phyloP scores from a whole-genome alignment of 306 rosid genomes.

The Purshia tridentata region DNA sequence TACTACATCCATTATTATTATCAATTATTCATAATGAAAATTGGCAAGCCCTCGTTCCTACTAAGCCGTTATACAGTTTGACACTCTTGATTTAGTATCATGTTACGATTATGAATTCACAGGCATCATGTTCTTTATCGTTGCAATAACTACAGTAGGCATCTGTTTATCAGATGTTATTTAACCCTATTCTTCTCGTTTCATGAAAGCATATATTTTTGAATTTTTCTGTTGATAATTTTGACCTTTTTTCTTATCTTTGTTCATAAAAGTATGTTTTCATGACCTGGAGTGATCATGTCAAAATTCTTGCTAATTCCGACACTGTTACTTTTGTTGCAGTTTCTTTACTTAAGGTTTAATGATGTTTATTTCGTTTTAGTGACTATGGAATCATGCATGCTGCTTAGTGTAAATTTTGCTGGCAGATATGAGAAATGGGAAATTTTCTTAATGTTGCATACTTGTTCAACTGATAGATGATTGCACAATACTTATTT shows the following conservation, averaged over 20 bases:
- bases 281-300: neutral
- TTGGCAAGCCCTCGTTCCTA: neutral
- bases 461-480: neutral
- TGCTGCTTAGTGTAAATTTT: neutral
- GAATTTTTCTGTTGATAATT: neutral
- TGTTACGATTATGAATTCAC: neutral
- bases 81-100: neutral
- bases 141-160: neutral
- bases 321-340: neutral
- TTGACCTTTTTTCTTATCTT: neutral
- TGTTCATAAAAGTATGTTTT: neutral
- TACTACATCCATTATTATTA: neutral
- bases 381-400: neutral
- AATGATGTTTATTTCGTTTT: neutral
- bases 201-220: neutral
- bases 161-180: neutral
- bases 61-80: too few species aligned
- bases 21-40: neutral
- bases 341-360: neutral
- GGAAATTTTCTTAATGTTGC: neutral
- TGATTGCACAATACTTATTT: conserved; percentile 15
- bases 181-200: neutral
- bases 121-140: neutral
- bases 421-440: neutral
- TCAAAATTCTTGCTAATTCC: neutral